Conservation (phyloP, 2,329 filamentous ascomycete genomes). For the Cordyceps cateniannulata region DNA sequence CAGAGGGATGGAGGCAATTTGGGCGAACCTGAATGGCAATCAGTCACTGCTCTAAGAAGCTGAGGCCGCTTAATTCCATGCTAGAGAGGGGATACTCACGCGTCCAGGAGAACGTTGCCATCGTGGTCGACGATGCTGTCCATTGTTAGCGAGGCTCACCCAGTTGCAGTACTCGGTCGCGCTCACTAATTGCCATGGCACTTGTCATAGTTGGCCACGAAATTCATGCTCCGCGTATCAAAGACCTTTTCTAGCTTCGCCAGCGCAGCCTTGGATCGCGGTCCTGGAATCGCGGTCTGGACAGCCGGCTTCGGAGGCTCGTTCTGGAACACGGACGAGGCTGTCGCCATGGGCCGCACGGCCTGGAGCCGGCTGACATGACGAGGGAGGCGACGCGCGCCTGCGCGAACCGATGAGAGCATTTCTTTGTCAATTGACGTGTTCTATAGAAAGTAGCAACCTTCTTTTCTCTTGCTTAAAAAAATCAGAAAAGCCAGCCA, state of each 20-base stretch:
- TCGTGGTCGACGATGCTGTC: slow-evolving; percentile 57
- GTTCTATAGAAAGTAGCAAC: background rate
- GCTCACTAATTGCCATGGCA: slow-evolving; percentile 67
- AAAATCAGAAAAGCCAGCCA: background rate
- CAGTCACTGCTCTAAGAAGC: background rate
- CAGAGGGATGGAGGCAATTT: slow-evolving; percentile 87
- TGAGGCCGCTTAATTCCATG: background rate
- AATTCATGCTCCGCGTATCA: slow-evolving; percentile 80
- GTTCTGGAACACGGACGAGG: slow-evolving; percentile 35
- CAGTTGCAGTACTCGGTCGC: background rate
- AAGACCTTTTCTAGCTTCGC: slow-evolving; percentile 71
- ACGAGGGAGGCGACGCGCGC: slow-evolving; percentile 2
- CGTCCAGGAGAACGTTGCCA: slow-evolving; percentile 64
- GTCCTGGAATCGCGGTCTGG: slow-evolving; percentile 65
- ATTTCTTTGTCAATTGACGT: background rate
- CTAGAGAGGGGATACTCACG: slow-evolving; percentile 37
- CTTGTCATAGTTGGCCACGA: slow-evolving; percentile 69
- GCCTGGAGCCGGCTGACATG: background rate
- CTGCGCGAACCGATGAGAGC: slow-evolving; percentile 8
- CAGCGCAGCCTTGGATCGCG: slow-evolving; percentile 62
- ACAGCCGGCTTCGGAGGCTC: slow-evolving; percentile 48
- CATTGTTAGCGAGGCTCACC: background rate
- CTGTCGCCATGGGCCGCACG: slow-evolving; percentile 12
- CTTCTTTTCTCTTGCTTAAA: background rate
- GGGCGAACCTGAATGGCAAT: slow-evolving; percentile 56